Percentiles rank a stretch among this genome's conserved stretches.
These are phyloP conservation scores for Corymbia maculata DNA, from an alignment of 345 rosid species.

Conservation along the genomic window DNA sequence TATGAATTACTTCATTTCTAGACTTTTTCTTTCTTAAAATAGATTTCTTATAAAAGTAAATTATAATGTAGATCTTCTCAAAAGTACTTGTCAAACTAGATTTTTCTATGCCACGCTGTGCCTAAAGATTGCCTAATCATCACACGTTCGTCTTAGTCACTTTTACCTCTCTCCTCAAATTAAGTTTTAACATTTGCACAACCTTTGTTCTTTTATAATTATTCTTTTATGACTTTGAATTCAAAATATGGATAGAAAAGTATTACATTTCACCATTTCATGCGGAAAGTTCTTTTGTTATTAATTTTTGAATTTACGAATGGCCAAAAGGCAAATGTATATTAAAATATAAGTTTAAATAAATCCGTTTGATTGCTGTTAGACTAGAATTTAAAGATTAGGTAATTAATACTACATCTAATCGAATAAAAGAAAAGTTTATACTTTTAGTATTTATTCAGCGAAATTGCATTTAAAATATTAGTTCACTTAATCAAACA, in stretches of 20 bases:
- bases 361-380: not conserved
- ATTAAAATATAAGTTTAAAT: not conserved
- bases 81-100: not conserved
- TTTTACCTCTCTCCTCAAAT: not conserved
- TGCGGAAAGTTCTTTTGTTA: not conserved
- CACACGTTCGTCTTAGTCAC: not conserved
- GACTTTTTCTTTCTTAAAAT: not conserved
- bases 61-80: not conserved
- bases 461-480: not conserved
- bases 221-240: not conserved
- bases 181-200: not conserved
- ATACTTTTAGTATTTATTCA: not conserved
- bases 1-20: not conserved
- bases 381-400: not conserved
- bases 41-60: not conserved
- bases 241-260: not conserved
- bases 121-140: not conserved
- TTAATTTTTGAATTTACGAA: not conserved
- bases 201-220: not conserved
- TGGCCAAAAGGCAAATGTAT: not conserved
- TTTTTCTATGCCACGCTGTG: not conserved
- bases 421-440: not conserved
- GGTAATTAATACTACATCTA: not conserved
- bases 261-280: not conserved
- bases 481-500: not conserved